Evolutionary conservation across 257 asterid species (phyloP).

Genomic region (Eucommia ulmoides): DNA sequence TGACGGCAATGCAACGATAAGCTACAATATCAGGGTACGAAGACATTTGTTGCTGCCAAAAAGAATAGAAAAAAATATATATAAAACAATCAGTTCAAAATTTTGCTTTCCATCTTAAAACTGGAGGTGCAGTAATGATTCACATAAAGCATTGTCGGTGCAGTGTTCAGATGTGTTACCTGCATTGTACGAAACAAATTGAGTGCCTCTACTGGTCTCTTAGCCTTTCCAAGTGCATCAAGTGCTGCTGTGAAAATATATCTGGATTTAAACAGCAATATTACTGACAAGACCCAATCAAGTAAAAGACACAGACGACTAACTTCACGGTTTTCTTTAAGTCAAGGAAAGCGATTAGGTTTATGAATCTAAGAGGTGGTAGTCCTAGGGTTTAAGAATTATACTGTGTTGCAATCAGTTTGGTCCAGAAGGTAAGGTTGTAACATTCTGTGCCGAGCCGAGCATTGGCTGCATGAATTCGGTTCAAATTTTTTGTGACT

Average conservation of each 20-base stretch:
- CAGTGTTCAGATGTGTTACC: slow-evolving; percentile 28
- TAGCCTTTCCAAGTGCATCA: slow-evolving; percentile 82
- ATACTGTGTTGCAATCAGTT: no score
- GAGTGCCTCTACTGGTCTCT: slow-evolving; percentile 90
- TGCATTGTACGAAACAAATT: slow-evolving; percentile 72
- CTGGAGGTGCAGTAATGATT: not conserved
- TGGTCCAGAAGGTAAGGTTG: no score
- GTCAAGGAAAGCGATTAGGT: no score
- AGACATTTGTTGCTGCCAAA: slow-evolving; percentile 54
- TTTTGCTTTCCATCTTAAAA: slow-evolving; percentile 2
- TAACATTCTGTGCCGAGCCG: no score
- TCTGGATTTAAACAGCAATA: slow-evolving; percentile 36
- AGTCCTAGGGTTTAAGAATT: no score
- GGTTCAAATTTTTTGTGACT: no score
- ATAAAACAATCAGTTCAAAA: no score
- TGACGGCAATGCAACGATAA: slow-evolving; percentile 76
- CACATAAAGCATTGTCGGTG: slow-evolving; percentile 1
- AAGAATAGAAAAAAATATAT: slow-evolving; percentile 6
- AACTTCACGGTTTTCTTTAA: no score
- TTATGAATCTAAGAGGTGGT: no score
- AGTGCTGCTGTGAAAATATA: slow-evolving; percentile 70
- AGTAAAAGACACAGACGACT: no score
- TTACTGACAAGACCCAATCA: no score
- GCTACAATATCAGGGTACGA: slow-evolving; percentile 84
- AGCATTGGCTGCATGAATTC: no score